Evolutionary conservation across 2,329 filamentous ascomycete genomes (phyloP), one percentile per base, ranked within the genome.

Genomic region (Cladophialophora exuberans): DNA sequence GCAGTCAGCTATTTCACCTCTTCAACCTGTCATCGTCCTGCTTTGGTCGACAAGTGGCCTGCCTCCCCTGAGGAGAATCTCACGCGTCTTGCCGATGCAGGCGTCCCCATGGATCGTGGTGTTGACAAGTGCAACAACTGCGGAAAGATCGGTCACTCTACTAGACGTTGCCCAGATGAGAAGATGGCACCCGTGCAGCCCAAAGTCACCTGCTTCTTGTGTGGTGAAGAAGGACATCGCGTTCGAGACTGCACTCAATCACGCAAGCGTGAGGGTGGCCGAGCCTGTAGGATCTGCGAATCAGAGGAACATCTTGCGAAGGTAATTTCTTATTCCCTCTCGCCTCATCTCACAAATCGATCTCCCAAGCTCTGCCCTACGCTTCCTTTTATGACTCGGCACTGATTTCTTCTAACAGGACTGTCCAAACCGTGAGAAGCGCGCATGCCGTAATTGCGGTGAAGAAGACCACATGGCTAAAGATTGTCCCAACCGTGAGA

Each of bases 391-490:
- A n/a, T n/a, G n/a, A n/a, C n/a, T n/a, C n/a, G n/a, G n/a, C n/a
- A 38, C 49, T 56, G n/a, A 56, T 20, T 6, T 25, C 15, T 13
- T 28, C 26, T 28, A n/a, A 3, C 20, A 59, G 50, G 60, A 62
- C 15, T 62, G 60, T 30, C 57, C 57, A 15, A 55, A 61, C 43
- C 64, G 62, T 39, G 69, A 72, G 56, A 68, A 65, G 46, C 70
- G 66, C 48, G 69, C 71, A 23, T 83, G 80, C 67, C 80, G 78
- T 62, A 80, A 83, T 56, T 83, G 80, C 70, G 76, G 79, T 48
- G 70, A 72, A 2, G 73, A 71, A 26, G 69, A 69, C 9, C 69
- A 79, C 7, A 75, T 79, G 59, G 78, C 76, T 60, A 73, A 70
- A 20, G 58, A 62, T 13, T 62, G 60, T 33, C 60, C 60, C 3